Evolutionary conservation across 768 basidiomycete genomes (phyloP).

Genomic region (Mycena amicta): DNA sequence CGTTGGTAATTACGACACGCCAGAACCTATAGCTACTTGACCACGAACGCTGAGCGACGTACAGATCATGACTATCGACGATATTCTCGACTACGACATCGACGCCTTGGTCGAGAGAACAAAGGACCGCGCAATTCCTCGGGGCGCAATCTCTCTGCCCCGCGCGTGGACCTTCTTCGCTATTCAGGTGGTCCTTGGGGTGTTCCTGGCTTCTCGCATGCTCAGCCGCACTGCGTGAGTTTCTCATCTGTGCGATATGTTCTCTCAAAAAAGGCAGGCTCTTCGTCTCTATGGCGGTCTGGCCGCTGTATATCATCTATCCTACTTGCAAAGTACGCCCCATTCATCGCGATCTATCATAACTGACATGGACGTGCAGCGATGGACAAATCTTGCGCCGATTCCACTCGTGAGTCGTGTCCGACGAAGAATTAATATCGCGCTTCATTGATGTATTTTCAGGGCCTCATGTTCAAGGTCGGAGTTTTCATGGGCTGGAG

Average conservation of each 20-base stretch:
- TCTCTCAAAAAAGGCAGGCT: slow-evolving; percentile 25
- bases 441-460: background rate
- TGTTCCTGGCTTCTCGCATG: slow-evolving; percentile 22
- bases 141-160: slow-evolving; percentile 28
- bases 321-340: slow-evolving; percentile 36
- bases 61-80: slow-evolving; percentile 37
- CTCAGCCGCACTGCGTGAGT: slow-evolving; percentile 27
- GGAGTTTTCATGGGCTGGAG: slow-evolving; percentile 37
- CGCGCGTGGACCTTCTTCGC: slow-evolving; percentile 34
- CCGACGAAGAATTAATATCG: no score
- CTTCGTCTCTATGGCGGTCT: slow-evolving; percentile 29
- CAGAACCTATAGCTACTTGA: no score
- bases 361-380: slow-evolving; percentile 16
- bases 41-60: no score
- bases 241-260: no score
- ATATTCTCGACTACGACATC: slow-evolving; percentile 32
- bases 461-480: slow-evolving; percentile 37
- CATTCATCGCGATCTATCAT: background rate
- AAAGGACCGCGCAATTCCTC: slow-evolving; percentile 29
- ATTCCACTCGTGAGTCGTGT: slow-evolving; percentile 32
- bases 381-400: slow-evolving; percentile 34
- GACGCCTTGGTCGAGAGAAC: slow-evolving; percentile 33
- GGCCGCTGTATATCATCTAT: slow-evolving; percentile 36
- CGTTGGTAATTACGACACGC: slow-evolving; percentile 31
- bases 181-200: slow-evolving; percentile 27